phyloP scores from a whole-genome alignment of 495 filamentous ascomycete species.

The Hypoxylon intermedium region DNA sequence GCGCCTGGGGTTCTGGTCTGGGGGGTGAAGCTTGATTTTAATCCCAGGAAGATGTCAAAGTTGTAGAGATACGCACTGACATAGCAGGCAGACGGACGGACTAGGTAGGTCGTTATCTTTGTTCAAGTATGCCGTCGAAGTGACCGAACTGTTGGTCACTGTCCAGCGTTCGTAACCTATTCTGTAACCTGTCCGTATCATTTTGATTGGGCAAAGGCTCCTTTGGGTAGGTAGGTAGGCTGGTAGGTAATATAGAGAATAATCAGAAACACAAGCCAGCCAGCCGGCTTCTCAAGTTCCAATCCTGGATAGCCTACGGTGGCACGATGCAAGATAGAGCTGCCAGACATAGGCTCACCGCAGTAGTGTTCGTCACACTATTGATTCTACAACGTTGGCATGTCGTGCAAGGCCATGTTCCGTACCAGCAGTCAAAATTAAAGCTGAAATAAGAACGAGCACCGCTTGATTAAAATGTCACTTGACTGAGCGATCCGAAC shows the following conservation, averaged over 20 bases:
- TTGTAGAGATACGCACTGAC: conserved; percentile 23
- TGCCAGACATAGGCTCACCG: conserved; percentile 26
- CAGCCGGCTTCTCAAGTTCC: too few species aligned
- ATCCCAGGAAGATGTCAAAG: conserved; percentile 2
- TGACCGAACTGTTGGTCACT: neutral
- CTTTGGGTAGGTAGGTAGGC: too few species aligned
- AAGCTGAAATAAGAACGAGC: neutral
- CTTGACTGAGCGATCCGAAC: neutral
- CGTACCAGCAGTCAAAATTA: neutral
- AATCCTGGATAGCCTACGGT: conserved; percentile 4
- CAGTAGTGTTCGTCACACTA: conserved; percentile 25
- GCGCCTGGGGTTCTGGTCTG: conserved; percentile 15
- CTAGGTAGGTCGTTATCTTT: conserved; percentile 28
- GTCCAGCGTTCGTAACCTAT: neutral
- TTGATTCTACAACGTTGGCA: conserved; percentile 10
- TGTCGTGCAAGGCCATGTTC: neutral
- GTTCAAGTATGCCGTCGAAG: neutral
- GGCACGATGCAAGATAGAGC: conserved; percentile 29
- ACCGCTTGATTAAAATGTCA: neutral
- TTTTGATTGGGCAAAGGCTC: too few species aligned
- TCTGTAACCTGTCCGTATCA: too few species aligned
- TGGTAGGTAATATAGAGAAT: neutral
- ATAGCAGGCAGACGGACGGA: conserved; percentile 1
- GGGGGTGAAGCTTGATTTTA: conserved; percentile 34
- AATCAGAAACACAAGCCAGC: too few species aligned